A percentile compares a stretch with the other conserved stretches of the same genome.
phyloP scores from a whole-genome alignment of 108 stramenopile species.

The Pseudonitzschia multistriata region DNA sequence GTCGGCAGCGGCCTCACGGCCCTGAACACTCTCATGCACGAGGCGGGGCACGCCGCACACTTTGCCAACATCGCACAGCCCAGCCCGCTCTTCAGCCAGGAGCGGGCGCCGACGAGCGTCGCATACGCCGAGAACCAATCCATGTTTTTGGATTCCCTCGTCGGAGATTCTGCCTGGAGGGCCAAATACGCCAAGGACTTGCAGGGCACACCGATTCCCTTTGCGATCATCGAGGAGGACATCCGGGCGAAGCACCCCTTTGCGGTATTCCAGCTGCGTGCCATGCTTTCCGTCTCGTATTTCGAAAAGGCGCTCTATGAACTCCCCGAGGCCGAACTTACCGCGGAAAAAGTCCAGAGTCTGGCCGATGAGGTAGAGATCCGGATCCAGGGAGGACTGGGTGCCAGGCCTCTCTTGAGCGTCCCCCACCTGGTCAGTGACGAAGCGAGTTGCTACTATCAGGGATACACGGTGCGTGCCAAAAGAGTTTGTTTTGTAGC shows the following conservation, averaged over 20 bases:
- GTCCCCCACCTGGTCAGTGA: constrained; percentile 73
- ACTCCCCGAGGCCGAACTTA: constrained; percentile 58
- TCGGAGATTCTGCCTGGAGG: constrained; percentile 73
- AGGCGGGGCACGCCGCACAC: constrained; percentile 77
- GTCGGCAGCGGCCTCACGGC: constrained; percentile 61
- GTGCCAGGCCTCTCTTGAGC: constrained; percentile 54
- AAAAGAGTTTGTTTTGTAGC: not conserved
- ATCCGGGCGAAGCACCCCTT: constrained; percentile 69
- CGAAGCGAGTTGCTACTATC: constrained; percentile 50
- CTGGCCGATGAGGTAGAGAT: constrained; percentile 64
- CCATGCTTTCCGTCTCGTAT: constrained; percentile 65
- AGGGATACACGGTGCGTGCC: constrained; percentile 18
- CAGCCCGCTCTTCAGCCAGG: constrained; percentile 65
- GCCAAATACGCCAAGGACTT: constrained; percentile 55
- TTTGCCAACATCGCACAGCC: constrained; percentile 69
- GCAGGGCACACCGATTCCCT: constrained; percentile 57
- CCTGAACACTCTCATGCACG: constrained; percentile 66
- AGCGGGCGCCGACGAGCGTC: constrained; percentile 65
- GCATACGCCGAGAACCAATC: constrained; percentile 69
- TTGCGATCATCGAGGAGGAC: constrained; percentile 59
- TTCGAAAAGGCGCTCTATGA: constrained; percentile 80
- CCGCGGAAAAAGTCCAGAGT: constrained; percentile 48
- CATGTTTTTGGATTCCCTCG: constrained; percentile 71
- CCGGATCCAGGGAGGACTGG: constrained; percentile 63
- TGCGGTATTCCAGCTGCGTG: constrained; percentile 52